Evolutionary conservation across 2,329 filamentous ascomycete genomes (phyloP).

Genomic region (Exophiala phaeomuriformis): DNA sequence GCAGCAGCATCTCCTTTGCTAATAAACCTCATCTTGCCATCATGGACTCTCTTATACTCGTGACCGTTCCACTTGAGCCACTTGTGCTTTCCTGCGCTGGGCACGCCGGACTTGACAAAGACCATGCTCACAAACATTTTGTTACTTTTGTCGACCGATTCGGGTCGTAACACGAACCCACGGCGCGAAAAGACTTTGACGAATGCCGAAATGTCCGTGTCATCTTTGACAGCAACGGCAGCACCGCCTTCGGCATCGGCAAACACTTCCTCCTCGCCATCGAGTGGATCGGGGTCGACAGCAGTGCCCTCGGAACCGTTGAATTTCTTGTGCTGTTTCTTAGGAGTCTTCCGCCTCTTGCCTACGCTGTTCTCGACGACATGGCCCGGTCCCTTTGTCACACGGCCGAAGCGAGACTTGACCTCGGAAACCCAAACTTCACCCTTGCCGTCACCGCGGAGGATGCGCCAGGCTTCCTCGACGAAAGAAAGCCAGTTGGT

Average conservation of each 20-base stretch:
- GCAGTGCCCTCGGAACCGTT: slow-evolving; percentile 24
- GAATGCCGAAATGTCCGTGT: slow-evolving; percentile 83
- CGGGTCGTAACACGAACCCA: slow-evolving; percentile 75
- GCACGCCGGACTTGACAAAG: slow-evolving; percentile 75
- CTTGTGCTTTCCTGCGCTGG: slow-evolving; percentile 67
- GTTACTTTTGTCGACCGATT: slow-evolving; percentile 72
- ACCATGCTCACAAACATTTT: slow-evolving; percentile 99
- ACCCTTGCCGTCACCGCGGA: slow-evolving; percentile 73
- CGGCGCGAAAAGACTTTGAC: slow-evolving; percentile 71
- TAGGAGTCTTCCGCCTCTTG: slow-evolving; percentile 43
- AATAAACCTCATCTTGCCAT: slow-evolving; percentile 31
- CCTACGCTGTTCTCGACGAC: slow-evolving; percentile 64
- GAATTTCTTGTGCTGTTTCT: slow-evolving; percentile 38
- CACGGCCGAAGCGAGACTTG: slow-evolving; percentile 76
- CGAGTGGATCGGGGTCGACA: slow-evolving; percentile 37
- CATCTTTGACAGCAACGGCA: slow-evolving; percentile 45
- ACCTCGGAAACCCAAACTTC: slow-evolving; percentile 98
- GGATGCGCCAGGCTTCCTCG: slow-evolving; percentile 86
- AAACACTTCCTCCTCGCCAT: slow-evolving; percentile 51
- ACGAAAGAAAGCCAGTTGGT: slow-evolving; percentile 97
- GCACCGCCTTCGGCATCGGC: slow-evolving; percentile 28
- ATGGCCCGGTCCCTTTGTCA: slow-evolving; percentile 37
- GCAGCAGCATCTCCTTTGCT: slow-evolving; percentile 41
- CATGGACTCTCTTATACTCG: slow-evolving; percentile 30
- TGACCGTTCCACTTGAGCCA: slow-evolving; percentile 33